A percentile compares a stretch with the other conserved stretches of the same genome.
phyloP scores from a whole-genome alignment of 139 green algal species.

The Chlamydomonas sp. region DNA sequence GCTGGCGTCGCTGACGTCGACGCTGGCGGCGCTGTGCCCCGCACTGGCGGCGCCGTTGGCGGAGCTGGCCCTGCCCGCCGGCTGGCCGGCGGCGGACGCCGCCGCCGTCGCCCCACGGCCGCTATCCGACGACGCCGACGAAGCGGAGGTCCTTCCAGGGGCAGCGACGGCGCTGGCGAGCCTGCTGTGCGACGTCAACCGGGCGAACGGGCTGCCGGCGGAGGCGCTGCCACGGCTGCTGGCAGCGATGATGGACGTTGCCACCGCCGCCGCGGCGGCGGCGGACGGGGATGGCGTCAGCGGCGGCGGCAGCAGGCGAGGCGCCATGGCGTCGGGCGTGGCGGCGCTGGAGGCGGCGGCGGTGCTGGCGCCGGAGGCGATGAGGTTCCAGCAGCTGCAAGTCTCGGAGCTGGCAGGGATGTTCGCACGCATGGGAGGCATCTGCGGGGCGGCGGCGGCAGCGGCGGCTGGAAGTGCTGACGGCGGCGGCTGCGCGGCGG shows the following conservation, averaged over 20 bases:
- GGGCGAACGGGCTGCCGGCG: conserved; percentile 25
- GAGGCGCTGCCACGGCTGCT: not conserved
- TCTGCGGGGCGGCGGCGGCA: not conserved
- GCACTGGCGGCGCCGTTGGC: conserved; percentile 12
- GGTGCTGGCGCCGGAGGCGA: conserved; percentile 23
- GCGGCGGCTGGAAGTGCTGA: not conserved
- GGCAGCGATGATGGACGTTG: not conserved
- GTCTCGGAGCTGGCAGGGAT: not conserved
- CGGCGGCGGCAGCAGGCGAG: not conserved
- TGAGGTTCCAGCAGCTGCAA: conserved; percentile 12
- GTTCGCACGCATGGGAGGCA: not conserved
- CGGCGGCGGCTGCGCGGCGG: not conserved
- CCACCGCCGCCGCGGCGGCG: not conserved
- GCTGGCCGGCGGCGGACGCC: not conserved
- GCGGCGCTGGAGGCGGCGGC: conserved; percentile 31
- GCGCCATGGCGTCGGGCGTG: not conserved
- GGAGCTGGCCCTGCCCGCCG: conserved; percentile 20
- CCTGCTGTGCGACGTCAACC: conserved; percentile 26
- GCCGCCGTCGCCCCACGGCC: not conserved
- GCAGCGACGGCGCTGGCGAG: conserved; percentile 13
- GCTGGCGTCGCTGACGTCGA: not conserved
- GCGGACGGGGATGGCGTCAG: not conserved
- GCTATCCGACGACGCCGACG: conserved; percentile 28
- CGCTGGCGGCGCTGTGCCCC: conserved; percentile 7
- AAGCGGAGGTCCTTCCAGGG: conserved; percentile 24